Evolutionary conservation across 805 yeast genomes (phyloP).

Genomic region (Schizosaccharomyces pombe): DNA sequence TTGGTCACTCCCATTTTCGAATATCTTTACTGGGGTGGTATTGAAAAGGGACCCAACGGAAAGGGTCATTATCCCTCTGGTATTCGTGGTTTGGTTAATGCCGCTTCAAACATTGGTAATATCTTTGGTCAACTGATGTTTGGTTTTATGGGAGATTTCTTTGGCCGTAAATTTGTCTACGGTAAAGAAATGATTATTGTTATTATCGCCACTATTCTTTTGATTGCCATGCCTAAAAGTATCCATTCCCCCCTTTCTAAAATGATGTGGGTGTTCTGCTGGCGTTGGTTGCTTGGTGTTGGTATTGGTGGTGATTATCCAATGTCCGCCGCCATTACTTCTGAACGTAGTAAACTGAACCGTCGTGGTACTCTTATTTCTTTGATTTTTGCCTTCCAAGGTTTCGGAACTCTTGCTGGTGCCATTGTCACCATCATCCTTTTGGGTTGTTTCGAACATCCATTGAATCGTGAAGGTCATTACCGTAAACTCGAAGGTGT

Average conservation of each 20-base stretch:
- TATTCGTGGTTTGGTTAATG: constrained; percentile 47
- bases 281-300: constrained; percentile 75
- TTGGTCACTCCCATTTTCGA: constrained; percentile 2
- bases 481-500: constrained; percentile 44
- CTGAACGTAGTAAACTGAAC: constrained; percentile 32
- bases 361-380: constrained; percentile 98
- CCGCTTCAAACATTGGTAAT: constrained; percentile 82
- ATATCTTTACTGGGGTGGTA: constrained; percentile 18
- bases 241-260: constrained; percentile 29
- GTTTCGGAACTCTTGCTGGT: constrained; percentile 79
- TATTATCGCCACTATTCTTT: constrained; percentile 43
- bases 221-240: constrained; percentile 4
- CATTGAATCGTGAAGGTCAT: constrained; percentile 29
- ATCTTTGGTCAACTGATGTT: constrained; percentile 75
- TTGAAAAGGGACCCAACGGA: neutral
- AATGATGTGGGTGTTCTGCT: constrained; percentile 32
- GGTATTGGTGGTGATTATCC: constrained; percentile 98
- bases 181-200: constrained; percentile 71
- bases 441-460: constrained; percentile 53
- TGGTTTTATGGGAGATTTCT: constrained; percentile 56
- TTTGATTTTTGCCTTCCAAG: constrained; percentile 90
- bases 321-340: constrained; percentile 72
- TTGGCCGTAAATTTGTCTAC: constrained; percentile 72
- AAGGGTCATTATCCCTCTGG: constrained; percentile 4
- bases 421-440: constrained; percentile 62